Conservation (phyloP, 768 basidiomycete species). For the Phylloporus arenicola region DNA sequence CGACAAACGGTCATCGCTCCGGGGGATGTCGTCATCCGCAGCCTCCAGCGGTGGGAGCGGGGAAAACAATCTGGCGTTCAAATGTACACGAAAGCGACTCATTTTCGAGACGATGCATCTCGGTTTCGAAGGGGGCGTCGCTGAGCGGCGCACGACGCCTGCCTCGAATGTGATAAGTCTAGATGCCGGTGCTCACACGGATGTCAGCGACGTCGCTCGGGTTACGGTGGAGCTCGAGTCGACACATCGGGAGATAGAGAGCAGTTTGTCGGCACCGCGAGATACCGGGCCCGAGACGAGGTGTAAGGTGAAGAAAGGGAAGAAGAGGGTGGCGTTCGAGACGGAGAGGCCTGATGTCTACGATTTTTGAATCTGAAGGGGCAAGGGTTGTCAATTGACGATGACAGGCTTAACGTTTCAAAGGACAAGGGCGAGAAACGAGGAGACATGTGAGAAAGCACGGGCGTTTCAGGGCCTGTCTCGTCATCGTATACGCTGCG, state of each 20-base stretch:
- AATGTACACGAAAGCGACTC: conserved; percentile 80
- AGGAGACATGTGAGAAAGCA: neutral
- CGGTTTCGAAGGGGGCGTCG: conserved; percentile 79
- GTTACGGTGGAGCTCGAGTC: conserved; percentile 44
- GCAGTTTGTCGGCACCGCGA: no score
- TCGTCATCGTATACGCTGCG: neutral
- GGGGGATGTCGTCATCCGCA: conserved; percentile 64
- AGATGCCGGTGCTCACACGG: conserved; percentile 20
- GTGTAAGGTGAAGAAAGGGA: conserved; percentile 29
- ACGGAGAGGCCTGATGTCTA: conserved; percentile 67
- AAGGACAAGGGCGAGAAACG: neutral
- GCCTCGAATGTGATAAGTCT: conserved; percentile 23
- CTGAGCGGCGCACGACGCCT: conserved; percentile 65
- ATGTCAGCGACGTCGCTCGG: conserved; percentile 27
- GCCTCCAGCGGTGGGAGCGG: conserved; percentile 58
- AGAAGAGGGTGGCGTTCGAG: conserved; percentile 67
- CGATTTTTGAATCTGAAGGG: conserved; percentile 46
- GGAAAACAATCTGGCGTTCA: conserved; percentile 96
- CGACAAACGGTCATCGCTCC: conserved; percentile 75
- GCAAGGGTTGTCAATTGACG: neutral
- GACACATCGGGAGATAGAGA: conserved; percentile 4
- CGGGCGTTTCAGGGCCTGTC: neutral
- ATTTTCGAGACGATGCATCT: conserved; percentile 90
- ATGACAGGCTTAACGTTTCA: conserved; percentile 14
- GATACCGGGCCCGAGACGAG: no score